Evolutionary conservation across 2,329 filamentous ascomycete genomes (phyloP).

Genomic region (Tolypocladium guangdongense): DNA sequence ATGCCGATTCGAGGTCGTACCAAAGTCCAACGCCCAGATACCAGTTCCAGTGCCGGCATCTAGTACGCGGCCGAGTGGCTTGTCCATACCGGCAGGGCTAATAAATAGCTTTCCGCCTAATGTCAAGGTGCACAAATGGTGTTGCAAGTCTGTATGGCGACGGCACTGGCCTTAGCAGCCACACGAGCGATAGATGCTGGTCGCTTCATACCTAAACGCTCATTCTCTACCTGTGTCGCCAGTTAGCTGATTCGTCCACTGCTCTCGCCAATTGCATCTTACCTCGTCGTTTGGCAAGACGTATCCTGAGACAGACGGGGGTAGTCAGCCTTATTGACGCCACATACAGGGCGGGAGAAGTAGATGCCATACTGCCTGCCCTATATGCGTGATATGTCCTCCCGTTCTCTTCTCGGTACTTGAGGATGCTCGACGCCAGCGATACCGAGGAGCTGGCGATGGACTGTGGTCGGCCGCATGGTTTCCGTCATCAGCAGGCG

Average conservation of each 20-base stretch:
- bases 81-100: slow-evolving; percentile 12
- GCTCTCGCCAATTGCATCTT: too few relatives aligned
- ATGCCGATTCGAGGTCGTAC: slow-evolving; percentile 3
- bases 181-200: background rate
- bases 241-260: background rate
- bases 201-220: slow-evolving; percentile 15
- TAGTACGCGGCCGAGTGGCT: slow-evolving; percentile 19
- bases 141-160: slow-evolving; percentile 20
- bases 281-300: slow-evolving; percentile 20
- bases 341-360: too few relatives aligned
- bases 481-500: background rate
- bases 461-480: background rate
- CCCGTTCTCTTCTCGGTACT: slow-evolving; percentile 25
- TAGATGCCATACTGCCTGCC: slow-evolving; percentile 15
- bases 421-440: slow-evolving; percentile 23
- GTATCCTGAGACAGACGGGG: slow-evolving; percentile 11
- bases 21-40: slow-evolving; percentile 34
- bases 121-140: slow-evolving; percentile 22
- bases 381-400: slow-evolving; percentile 25
- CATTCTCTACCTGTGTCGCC: slow-evolving; percentile 14
- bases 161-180: background rate
- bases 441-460: slow-evolving; percentile 11
- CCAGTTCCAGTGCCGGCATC: slow-evolving; percentile 41
- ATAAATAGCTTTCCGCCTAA: slow-evolving; percentile 18
- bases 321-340: too few relatives aligned